phyloP scores from a whole-genome alignment of 2,329 filamentous ascomycete species.

The Juglanconis juglandina region DNA sequence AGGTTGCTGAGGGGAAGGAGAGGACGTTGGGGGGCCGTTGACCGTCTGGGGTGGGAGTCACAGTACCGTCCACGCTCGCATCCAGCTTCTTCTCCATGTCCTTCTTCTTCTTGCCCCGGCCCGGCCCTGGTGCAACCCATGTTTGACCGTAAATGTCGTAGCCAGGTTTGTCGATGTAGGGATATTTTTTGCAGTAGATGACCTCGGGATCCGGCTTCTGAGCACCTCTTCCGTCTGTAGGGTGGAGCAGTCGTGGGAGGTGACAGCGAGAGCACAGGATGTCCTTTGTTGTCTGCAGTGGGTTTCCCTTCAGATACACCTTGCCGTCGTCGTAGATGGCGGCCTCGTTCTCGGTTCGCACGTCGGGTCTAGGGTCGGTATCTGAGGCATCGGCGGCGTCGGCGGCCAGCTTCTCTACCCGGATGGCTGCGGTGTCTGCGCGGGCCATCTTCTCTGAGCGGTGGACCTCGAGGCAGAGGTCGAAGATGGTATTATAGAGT shows the following conservation, averaged over 20 bases:
- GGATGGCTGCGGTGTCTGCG: slow-evolving; percentile 61
- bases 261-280: slow-evolving; percentile 73
- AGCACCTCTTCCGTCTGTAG: slow-evolving; percentile 66
- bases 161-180: slow-evolving; percentile 71
- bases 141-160: slow-evolving; percentile 82
- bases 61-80: slow-evolving; percentile 38
- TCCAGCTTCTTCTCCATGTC: slow-evolving; percentile 62
- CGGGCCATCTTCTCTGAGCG: slow-evolving; percentile 75
- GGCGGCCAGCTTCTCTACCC: slow-evolving; percentile 59
- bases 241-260: slow-evolving; percentile 69
- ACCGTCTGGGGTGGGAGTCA: slow-evolving; percentile 42
- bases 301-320: slow-evolving; percentile 68
- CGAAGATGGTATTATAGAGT: slow-evolving; percentile 73
- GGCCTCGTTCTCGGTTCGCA: slow-evolving; percentile 63
- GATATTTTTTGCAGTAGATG: slow-evolving; percentile 76
- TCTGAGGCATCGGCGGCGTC: slow-evolving; percentile 52
- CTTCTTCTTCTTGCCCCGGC: slow-evolving; percentile 76
- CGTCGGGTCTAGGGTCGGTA: slow-evolving; percentile 51
- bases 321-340: slow-evolving; percentile 68
- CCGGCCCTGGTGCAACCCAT: slow-evolving; percentile 68
- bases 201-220: slow-evolving; percentile 62
- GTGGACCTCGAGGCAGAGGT: slow-evolving; percentile 70
- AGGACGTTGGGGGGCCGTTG: slow-evolving; percentile 58
- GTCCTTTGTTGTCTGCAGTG: slow-evolving; percentile 66
- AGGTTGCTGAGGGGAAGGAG: slow-evolving; percentile 63